Percentiles rank a stretch among this genome's conserved stretches.
Evolutionary conservation across 2,329 filamentous ascomycete species (phyloP).

Genomic region (Cladosporium phlei): DNA sequence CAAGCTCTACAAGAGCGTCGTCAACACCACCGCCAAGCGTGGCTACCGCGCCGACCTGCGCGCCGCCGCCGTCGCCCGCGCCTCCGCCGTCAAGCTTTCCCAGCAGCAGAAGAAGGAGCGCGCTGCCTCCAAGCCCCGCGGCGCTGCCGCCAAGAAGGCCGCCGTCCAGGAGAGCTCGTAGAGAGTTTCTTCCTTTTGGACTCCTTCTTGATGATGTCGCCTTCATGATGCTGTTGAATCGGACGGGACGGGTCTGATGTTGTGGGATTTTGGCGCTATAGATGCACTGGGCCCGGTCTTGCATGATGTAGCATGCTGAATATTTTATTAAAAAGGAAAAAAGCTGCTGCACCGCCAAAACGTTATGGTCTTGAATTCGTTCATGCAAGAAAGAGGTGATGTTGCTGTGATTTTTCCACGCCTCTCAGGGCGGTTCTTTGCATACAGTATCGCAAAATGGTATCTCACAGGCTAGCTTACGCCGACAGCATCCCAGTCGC

Average conservation of each 20-base stretch:
- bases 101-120: conserved; percentile 78
- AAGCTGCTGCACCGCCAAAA: conserved; percentile 14
- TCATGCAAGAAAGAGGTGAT: neutral
- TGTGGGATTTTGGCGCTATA: conserved; percentile 9
- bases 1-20: conserved; percentile 87
- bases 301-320: conserved; percentile 14
- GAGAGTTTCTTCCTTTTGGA: conserved; percentile 4
- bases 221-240: neutral
- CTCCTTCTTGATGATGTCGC: conserved; percentile 2
- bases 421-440: neutral
- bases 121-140: conserved; percentile 50
- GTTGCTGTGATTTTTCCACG: neutral
- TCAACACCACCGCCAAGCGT: conserved; percentile 74
- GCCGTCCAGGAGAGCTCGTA: conserved; percentile 20
- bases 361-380: neutral
- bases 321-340: conserved; percentile 9
- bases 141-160: conserved; percentile 33
- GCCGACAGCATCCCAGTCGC: too few relatives aligned
- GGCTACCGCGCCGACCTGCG: conserved; percentile 64
- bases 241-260: neutral
- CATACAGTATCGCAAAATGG: neutral
- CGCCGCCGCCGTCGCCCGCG: conserved; percentile 71
- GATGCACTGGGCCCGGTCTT: conserved; percentile 6
- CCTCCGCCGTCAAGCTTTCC: conserved; percentile 67
- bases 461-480: too few relatives aligned